Base-by-base conservation (phyloP, 192 early-diverging fungal species). In the Irineochytrium annulatum region DNA sequence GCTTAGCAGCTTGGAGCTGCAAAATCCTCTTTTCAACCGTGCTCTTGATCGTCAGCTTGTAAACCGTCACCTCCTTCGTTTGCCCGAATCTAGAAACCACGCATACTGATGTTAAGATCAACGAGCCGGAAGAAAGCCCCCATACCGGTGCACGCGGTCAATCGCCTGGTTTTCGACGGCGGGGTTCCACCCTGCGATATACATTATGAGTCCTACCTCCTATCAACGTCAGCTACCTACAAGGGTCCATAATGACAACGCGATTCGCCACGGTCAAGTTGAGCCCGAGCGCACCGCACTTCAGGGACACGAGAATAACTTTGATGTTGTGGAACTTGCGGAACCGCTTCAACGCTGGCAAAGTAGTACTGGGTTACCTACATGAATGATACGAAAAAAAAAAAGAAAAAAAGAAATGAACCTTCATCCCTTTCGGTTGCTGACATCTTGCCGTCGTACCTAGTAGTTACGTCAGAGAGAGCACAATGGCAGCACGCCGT, bases 1-100 rank as follows among this genome's bases (percentile, higher is more conserved):
- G 72, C 63, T 89, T 89, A 58, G 78, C 76, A 6, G 75, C 60
- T 43, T 90, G 89, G 13, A 90, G 61, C 17, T 60, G 72, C 20
- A 87, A 51, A 35, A 90, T 88, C n/a, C 86, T 66, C 37, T 89
- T 80, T 57, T 88, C 87, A 0, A 90, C 78, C 2, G 85, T 87
- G 22, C 87, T 67, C 8, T 70, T 77, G 26, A 89, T 77, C 31
- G 76, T 79, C 3, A 90, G 55, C 45, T 81, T 76, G 58, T 88
- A 76, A 13, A 90, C 80, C 22, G 46, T 62, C 0, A 90, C 88
- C 6, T 63, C 28, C 44, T 78, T 56, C 43, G 8, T 56, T 37
- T 68, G 64, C 8, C 43, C 44, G 35, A 67, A 52, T 14, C 57
- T 34, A n/a, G n/a, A n/a, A n/a, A n/a, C n/a, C n/a, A n/a, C n/a